phyloP scores from a whole-genome alignment of 2,329 filamentous ascomycete genomes.

The Pyricularia sp. region DNA sequence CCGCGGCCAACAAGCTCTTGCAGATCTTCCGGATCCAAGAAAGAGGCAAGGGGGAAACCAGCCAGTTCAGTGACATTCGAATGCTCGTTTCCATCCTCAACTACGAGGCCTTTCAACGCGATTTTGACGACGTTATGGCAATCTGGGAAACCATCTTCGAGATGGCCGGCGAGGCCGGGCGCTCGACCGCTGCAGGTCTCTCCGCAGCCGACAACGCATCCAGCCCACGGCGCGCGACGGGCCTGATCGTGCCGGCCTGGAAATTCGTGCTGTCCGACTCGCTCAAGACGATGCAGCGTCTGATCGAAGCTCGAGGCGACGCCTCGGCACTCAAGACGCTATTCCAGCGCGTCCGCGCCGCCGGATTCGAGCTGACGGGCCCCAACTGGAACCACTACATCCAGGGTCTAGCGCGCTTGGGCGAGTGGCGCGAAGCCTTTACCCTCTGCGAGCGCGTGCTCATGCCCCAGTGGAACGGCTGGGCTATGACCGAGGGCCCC shows the following conservation, averaged over 20 bases:
- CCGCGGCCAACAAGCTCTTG: slow-evolving; percentile 23
- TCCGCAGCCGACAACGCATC: background rate
- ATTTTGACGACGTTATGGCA: slow-evolving; percentile 46
- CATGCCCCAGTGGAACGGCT: slow-evolving; percentile 69
- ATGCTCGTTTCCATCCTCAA: slow-evolving; percentile 57
- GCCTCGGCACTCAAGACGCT: slow-evolving; percentile 38
- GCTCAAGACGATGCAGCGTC: slow-evolving; percentile 34
- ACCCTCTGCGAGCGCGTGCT: slow-evolving; percentile 60
- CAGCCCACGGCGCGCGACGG: background rate
- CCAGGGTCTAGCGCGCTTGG: slow-evolving; percentile 48
- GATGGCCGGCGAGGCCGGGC: slow-evolving; percentile 32
- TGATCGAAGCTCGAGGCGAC: slow-evolving; percentile 27
- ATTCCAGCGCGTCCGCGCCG: slow-evolving; percentile 33
- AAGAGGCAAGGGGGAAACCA: background rate
- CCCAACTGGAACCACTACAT: slow-evolving; percentile 73
- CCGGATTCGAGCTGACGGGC: slow-evolving; percentile 63
- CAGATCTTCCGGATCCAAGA: slow-evolving; percentile 23
- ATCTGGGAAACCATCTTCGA: slow-evolving; percentile 53
- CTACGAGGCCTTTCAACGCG: slow-evolving; percentile 42
- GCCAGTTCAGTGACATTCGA: slow-evolving; percentile 5
- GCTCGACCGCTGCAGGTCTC: slow-evolving; percentile 9
- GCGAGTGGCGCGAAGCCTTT: slow-evolving; percentile 55
- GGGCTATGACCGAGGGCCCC: slow-evolving; percentile 24
- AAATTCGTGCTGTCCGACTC: slow-evolving; percentile 41
- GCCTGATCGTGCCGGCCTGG: slow-evolving; percentile 29